Evolutionary conservation across 2,329 filamentous ascomycete genomes (phyloP).

Genomic region (Coniochaeta sp.): DNA sequence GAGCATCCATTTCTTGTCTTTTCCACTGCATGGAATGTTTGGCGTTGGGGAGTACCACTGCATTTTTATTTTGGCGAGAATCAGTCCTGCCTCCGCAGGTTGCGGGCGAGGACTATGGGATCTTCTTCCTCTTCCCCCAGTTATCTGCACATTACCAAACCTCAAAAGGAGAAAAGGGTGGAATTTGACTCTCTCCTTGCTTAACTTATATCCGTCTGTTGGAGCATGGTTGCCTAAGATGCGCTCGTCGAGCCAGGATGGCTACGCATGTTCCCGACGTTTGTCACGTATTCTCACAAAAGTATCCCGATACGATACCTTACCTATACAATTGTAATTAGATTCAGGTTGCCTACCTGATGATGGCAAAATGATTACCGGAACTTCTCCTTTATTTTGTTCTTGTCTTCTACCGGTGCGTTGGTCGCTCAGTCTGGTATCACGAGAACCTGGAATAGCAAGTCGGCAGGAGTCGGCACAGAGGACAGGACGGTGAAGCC

Average conservation of each 20-base stretch:
- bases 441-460: no score
- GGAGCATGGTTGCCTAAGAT: not conserved
- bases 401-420: no score
- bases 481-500: no score
- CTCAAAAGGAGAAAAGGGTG: not conserved
- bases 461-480: no score
- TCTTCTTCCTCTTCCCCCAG: not conserved
- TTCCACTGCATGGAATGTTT: not conserved
- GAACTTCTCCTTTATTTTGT: no score
- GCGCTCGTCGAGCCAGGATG: not conserved
- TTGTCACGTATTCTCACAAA: not conserved
- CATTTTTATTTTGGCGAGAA: not conserved
- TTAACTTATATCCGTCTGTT: not conserved
- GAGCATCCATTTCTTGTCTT: not conserved
- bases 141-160: not conserved
- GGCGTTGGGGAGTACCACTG: not conserved
- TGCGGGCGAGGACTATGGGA: not conserved
- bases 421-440: no score
- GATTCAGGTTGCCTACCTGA: not conserved
- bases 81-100: not conserved
- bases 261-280: not conserved
- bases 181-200: not conserved
- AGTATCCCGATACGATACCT: not conserved
- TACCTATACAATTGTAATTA: not conserved
- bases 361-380: not conserved